Evolutionary conservation across 441 rosid genomes (phyloP).

Genomic region (Corymbia citriodora): DNA sequence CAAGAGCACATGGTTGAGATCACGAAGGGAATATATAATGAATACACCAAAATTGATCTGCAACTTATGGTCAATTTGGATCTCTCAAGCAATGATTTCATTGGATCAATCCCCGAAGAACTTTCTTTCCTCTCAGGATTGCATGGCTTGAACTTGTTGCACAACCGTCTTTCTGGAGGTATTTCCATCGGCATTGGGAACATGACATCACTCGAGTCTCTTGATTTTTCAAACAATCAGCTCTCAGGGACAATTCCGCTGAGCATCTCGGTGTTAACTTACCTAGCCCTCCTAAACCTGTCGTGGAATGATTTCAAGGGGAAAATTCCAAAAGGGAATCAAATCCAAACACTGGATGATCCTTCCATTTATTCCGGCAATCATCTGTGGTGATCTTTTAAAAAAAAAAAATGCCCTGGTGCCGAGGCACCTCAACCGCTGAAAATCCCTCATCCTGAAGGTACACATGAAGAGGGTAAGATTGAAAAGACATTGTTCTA

Average conservation of each 20-base stretch:
- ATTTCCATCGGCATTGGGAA: slow-evolving; percentile 12
- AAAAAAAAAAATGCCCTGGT: not conserved
- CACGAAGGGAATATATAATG: slow-evolving; percentile 13
- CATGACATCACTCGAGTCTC: slow-evolving; percentile 3
- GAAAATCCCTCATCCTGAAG: accelerated
- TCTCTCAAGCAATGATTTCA: slow-evolving; percentile 17
- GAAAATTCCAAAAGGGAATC: slow-evolving; percentile 16
- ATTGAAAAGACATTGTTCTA: accelerated
- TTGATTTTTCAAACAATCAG: slow-evolving; percentile 14
- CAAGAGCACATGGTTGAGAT: not conserved
- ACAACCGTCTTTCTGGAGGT: slow-evolving; percentile 8
- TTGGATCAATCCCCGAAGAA: not conserved
- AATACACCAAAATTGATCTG: not conserved
- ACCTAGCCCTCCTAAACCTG: slow-evolving; percentile 2
- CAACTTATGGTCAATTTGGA: slow-evolving; percentile 1
- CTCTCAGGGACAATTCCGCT: slow-evolving; percentile 8
- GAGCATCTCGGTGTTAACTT: not conserved
- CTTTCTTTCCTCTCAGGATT: slow-evolving; percentile 6
- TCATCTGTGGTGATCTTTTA: slow-evolving; percentile 6
- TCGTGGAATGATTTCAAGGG: slow-evolving; percentile 13
- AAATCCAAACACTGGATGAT: slow-evolving; percentile 4
- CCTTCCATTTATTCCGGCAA: slow-evolving; percentile 5
- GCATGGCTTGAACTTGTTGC: slow-evolving; percentile 14
- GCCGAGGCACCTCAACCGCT: accelerated
- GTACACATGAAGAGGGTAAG: not conserved